Evolutionary conservation across 768 basidiomycete species (phyloP).

Genomic region (Vishniacozyma victoriae): DNA sequence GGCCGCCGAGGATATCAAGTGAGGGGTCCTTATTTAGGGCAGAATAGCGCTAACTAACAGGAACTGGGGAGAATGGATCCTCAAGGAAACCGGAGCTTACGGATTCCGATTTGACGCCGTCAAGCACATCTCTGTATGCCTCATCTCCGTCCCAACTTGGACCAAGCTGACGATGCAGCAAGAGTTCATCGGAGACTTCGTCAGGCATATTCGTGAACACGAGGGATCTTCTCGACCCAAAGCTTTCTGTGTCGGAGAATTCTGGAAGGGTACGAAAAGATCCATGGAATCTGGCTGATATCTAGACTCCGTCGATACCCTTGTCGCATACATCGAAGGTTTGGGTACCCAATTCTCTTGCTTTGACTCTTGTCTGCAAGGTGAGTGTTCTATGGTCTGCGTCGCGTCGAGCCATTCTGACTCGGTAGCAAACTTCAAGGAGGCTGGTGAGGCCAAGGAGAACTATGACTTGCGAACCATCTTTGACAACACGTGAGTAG

Average conservation of each 20-base stretch:
- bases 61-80: slow-evolving; percentile 71
- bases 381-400: slow-evolving; percentile 4
- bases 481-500: slow-evolving; percentile 55
- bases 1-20: slow-evolving; percentile 63
- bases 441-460: slow-evolving; percentile 63
- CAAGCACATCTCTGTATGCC: slow-evolving; percentile 57
- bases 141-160: background rate
- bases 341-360: slow-evolving; percentile 63
- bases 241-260: slow-evolving; percentile 71
- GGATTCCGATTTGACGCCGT: slow-evolving; percentile 88
- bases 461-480: slow-evolving; percentile 72
- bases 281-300: background rate
- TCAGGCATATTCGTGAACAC: slow-evolving; percentile 49
- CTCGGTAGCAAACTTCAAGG: slow-evolving; percentile 38
- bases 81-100: slow-evolving; percentile 52
- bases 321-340: slow-evolving; percentile 40
- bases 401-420: background rate
- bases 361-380: slow-evolving; percentile 84
- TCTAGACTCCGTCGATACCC: slow-evolving; percentile 36
- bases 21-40: slow-evolving; percentile 2
- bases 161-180: slow-evolving; percentile 40
- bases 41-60: slow-evolving; percentile 4
- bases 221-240: slow-evolving; percentile 46
- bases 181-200: slow-evolving; percentile 48
- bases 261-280: slow-evolving; percentile 65